A percentile compares a stretch with the other conserved stretches of the same genome.
Conservation (phyloP, 805 yeast species). For the Nakazawaea populi region DNA sequence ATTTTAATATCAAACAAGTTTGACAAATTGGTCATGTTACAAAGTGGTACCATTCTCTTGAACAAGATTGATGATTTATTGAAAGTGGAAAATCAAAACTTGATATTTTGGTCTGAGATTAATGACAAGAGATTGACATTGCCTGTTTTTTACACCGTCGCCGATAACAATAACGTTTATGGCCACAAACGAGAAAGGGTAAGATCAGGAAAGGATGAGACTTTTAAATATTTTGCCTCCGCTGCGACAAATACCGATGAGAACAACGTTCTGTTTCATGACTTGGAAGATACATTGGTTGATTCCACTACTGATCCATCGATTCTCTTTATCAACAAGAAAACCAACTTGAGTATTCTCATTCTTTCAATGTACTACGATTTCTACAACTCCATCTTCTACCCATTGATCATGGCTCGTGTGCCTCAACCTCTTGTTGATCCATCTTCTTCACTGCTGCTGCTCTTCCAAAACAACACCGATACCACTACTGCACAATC, state of each 20-base stretch:
- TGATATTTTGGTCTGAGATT: slow-evolving; percentile 6
- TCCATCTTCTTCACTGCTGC: not conserved
- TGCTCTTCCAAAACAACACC: not conserved
- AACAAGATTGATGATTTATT: not conserved
- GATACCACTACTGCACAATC: not conserved
- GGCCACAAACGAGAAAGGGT: slow-evolving; percentile 6
- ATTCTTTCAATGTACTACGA: slow-evolving; percentile 9
- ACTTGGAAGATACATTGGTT: slow-evolving; percentile 8
- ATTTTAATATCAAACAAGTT: slow-evolving; percentile 1
- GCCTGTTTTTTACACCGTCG: slow-evolving; percentile 5
- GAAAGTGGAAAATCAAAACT: not conserved
- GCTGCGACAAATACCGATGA: not conserved
- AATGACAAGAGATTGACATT: slow-evolving; percentile 6
- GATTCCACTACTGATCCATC: slow-evolving; percentile 11
- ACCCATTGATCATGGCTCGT: slow-evolving; percentile 3
- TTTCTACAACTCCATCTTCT: not conserved
- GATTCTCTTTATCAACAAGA: slow-evolving; percentile 6
- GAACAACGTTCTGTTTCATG: slow-evolving; percentile 6
- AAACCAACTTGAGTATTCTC: not conserved
- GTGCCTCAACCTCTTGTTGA: not conserved
- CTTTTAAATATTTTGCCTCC: slow-evolving; percentile 5
- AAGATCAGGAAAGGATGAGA: slow-evolving; percentile 8
- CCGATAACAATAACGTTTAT: slow-evolving; percentile 2
- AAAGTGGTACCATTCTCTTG: slow-evolving; percentile 5
- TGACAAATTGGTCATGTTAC: slow-evolving; percentile 2